These are phyloP conservation scores for Pisolithus microcarpus DNA, from an alignment of 768 basidiomycete genomes.

Conservation along the genomic window DNA sequence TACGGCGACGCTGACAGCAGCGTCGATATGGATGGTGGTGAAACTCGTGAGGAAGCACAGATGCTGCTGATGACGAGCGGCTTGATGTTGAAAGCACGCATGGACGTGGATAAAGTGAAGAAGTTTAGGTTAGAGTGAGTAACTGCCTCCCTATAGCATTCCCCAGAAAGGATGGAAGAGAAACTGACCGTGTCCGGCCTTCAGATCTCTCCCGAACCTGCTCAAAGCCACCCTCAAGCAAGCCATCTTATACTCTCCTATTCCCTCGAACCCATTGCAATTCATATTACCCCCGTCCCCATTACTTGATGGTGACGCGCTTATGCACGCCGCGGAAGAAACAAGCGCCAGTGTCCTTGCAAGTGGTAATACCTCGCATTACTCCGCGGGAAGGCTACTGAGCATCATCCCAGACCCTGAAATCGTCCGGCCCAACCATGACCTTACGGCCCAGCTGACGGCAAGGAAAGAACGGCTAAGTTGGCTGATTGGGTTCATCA, in stretches of 20 bases:
- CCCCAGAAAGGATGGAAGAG: neutral
- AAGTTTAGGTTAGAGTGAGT: slow-evolving; percentile 60
- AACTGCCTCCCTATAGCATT: neutral
- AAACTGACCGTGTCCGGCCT: slow-evolving; percentile 1
- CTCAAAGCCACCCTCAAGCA: slow-evolving; percentile 79
- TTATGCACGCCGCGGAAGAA: slow-evolving; percentile 75
- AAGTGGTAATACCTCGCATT: slow-evolving; percentile 46
- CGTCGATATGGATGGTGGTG: slow-evolving; percentile 6
- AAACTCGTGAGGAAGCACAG: slow-evolving; percentile 10
- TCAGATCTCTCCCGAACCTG: slow-evolving; percentile 55
- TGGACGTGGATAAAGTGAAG: slow-evolving; percentile 56
- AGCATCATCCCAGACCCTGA: slow-evolving; percentile 42
- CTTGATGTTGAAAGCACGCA: slow-evolving; percentile 57
- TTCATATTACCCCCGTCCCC: slow-evolving; percentile 67
- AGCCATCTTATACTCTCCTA: slow-evolving; percentile 70
- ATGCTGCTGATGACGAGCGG: slow-evolving; percentile 48
- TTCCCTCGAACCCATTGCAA: slow-evolving; percentile 69
- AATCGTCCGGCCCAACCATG: slow-evolving; percentile 68
- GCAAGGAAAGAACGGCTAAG: slow-evolving; percentile 69
- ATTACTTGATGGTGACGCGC: slow-evolving; percentile 66
- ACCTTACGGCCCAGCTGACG: slow-evolving; percentile 70
- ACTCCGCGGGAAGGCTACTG: neutral
- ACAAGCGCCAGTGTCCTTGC: slow-evolving; percentile 63
- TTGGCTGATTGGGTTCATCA: slow-evolving; percentile 86
- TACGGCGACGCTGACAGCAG: slow-evolving; percentile 9